Evolutionary conservation across 495 filamentous ascomycete species (phyloP), one percentile per base, ranked within the genome.

Genomic region (Tuber indicum): DNA sequence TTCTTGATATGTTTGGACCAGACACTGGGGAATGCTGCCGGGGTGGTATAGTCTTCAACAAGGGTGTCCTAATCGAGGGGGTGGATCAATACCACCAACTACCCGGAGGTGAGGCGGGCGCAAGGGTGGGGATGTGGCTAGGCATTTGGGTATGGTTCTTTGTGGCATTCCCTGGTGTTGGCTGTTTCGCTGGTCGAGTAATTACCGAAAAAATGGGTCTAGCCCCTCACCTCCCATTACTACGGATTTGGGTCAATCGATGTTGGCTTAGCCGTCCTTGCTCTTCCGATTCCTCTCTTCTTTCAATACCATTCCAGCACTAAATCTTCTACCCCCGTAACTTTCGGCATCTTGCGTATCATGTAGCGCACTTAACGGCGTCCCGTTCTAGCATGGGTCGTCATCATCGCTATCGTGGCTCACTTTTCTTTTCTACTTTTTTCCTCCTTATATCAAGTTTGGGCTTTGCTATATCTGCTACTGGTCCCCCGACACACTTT

Each of bases 131-230:
- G 6, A 84, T 92, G 23, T 94, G 92, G 92, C 86, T 94, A 49
- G 91, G 92, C 6, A 85, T 93, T 43, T 94, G 91, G 90, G 89
- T 90, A 6, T 94, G 90, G 89, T 90, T 90, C 79, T 91, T 87
- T 76, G 90, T 90, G 73, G 91, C 90, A 14, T 91, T 89, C 44
- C 84, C 92, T 66, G 89, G 89, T 4, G 76, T 92, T 44, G 92
- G 92, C 16, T 93, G 93, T 78, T 77, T 91, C 47, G 85, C 91
- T 75, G 92, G 92, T 17, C 90, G 91, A 43, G 78, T 86, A 45
- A 89, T 93, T 80, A 90, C 93, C 78, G 87, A 89, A 73, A 78
- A 72, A 16, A 81, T 89, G 32, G 85, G 87, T 76, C 91, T 91
- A 12, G 87, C 88, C 90, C 16, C 84, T 94, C 42, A 86, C 89